Conservation (phyloP, 805 yeast species). For the Scheffersomyces coipomensis region DNA sequence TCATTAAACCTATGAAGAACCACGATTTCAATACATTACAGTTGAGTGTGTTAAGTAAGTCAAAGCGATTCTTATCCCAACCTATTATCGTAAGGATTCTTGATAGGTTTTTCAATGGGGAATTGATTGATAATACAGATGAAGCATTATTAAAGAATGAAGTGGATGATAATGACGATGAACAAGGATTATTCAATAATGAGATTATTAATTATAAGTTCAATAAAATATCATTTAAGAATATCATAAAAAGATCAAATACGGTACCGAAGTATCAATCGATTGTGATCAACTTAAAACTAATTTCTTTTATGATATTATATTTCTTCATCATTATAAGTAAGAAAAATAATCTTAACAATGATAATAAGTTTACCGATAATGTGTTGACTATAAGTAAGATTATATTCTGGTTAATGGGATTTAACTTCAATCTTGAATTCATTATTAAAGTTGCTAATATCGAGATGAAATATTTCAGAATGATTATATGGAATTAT, state of each 20-base stretch:
- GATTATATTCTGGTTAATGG: conserved; percentile 41
- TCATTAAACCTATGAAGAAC: conserved; percentile 44
- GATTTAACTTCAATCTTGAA: conserved; percentile 47
- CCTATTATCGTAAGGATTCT: conserved; percentile 48
- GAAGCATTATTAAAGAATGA: conserved; percentile 4
- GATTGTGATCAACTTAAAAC: conserved; percentile 35
- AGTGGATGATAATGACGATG: conserved; percentile 9
- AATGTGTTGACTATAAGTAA: conserved; percentile 22
- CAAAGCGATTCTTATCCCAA: conserved; percentile 51
- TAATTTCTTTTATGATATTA: conserved; percentile 27
- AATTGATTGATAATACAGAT: conserved; percentile 30
- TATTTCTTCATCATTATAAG: conserved; percentile 28
- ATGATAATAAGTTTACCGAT: neutral
- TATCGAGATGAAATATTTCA: conserved; percentile 46
- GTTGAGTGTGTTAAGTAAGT: conserved; percentile 50
- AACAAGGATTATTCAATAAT: conserved; percentile 13
- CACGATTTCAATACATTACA: conserved; percentile 48
- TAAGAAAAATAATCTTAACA: conserved; percentile 13
- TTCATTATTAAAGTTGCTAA: conserved; percentile 41
- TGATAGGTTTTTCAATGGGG: conserved; percentile 52
- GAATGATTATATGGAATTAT: conserved; percentile 53
- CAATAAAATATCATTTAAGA: conserved; percentile 28
- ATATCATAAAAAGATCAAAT: conserved; percentile 27
- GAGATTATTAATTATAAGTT: conserved; percentile 29
- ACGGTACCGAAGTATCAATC: conserved; percentile 42